Base-by-base conservation (phyloP, 1,284 basidiomycete genomes). In the Marasmius oreades region DNA sequence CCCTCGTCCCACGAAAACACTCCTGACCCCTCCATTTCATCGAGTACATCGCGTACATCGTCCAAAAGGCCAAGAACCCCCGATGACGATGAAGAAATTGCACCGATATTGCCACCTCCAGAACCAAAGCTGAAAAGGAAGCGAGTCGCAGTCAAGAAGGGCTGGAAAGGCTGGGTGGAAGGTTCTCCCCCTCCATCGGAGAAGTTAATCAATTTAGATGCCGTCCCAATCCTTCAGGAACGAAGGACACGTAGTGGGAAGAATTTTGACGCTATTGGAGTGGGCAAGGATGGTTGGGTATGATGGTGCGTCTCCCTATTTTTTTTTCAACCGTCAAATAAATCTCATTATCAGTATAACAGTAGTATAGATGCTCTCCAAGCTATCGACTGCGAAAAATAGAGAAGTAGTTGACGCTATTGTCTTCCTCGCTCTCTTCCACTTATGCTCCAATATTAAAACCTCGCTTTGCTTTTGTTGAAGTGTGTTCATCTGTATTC, bases 101-200 rank as follows among this genome's bases (percentile, higher is more conserved):
- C 51, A 14, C 61, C 28, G 60, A 62, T 61, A 64, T 62, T 56
- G 62, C 70, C 51, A 63, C 66, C 37, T 64, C 67, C 7, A 50
- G 10, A 71, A 7, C 60, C 59, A 42, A 69, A 66, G 39, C 63
- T 68, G 20, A 81, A 84, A 58, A 91, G 77, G 75, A 88, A 86
- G 76, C 82, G 90, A 24, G 74, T 80, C 20, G 85, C 84, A 0
- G 85, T 83, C 34, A 84, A 78, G 67, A 89, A 88, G 67, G 90
- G 88, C 39, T 94, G 92, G 84, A 92, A 90, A 72, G 88, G 88
- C 52, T 92, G 89, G 89, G 86, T 90, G 18, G 89, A 90, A 73
- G 87, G 86, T 60, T 89, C 86, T 11, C 86, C 89, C 7, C 86
- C 82, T 48, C 89, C 90, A 7, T 90, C 85, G 22, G 84, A 85